phyloP scores from a whole-genome alignment of 1,139 yeast genomes.

The Kodamaea sp. region DNA sequence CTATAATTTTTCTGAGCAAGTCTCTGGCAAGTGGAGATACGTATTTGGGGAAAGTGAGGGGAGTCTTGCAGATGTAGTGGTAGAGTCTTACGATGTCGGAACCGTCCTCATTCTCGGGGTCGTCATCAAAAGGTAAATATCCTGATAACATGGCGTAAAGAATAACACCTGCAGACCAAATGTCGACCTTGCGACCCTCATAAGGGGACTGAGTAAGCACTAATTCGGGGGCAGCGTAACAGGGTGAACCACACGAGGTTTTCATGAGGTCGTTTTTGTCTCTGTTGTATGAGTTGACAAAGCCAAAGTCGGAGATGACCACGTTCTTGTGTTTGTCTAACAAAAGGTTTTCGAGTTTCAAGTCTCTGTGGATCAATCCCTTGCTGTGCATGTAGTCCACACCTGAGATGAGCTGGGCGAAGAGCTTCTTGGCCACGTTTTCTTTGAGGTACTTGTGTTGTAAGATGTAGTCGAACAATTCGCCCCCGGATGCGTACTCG shows the following conservation, averaged over 20 bases:
- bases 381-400: conserved; percentile 87
- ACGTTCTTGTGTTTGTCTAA: conserved; percentile 80
- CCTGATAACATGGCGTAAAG: conserved; percentile 97
- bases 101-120: conserved; percentile 94
- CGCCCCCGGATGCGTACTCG: conserved; percentile 98
- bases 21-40: conserved; percentile 92
- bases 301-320: conserved; percentile 82
- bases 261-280: conserved; percentile 78
- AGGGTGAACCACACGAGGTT: conserved; percentile 96
- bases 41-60: conserved; percentile 93
- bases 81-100: conserved; percentile 89
- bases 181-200: conserved; percentile 92
- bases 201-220: conserved; percentile 87
- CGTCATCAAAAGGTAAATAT: conserved; percentile 96
- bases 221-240: conserved; percentile 97
- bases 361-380: conserved; percentile 80
- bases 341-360: conserved; percentile 70
- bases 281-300: conserved; percentile 81
- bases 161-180: conserved; percentile 96
- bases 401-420: conserved; percentile 92
- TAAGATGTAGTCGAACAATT: conserved; percentile 87
- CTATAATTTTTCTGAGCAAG: conserved; percentile 77
- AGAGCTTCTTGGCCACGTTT: conserved; percentile 77
- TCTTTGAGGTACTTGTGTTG: conserved; percentile 87
- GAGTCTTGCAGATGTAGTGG: conserved; percentile 87